These are phyloP conservation scores for Umbelopsis sp. DNA, from an alignment of 371 early-diverging fungal genomes.

Conservation along the genomic window DNA sequence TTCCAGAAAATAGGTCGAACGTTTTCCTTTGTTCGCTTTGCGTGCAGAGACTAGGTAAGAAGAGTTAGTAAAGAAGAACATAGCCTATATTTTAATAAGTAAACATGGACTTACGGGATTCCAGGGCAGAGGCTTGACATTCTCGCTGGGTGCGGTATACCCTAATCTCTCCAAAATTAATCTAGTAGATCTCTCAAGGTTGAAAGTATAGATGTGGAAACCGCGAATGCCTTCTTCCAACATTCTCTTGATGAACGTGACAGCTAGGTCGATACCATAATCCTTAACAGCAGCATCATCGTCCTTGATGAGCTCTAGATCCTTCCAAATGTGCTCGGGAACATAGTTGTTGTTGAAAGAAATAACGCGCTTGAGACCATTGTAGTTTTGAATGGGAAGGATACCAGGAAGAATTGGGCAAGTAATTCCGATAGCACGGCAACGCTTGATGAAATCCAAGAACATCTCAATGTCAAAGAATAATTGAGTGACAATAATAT, in stretches of 20 bases:
- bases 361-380: slow-evolving; percentile 83
- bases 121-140: slow-evolving; percentile 84
- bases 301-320: slow-evolving; percentile 87
- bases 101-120: slow-evolving; percentile 54
- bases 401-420: slow-evolving; percentile 89
- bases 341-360: slow-evolving; percentile 78
- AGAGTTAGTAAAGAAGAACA: background rate
- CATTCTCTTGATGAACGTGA: slow-evolving; percentile 76
- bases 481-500: slow-evolving; percentile 87
- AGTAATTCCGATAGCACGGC: slow-evolving; percentile 70
- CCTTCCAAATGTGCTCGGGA: slow-evolving; percentile 69
- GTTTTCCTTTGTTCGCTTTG: slow-evolving; percentile 89
- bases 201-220: slow-evolving; percentile 83
- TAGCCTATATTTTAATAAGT: too few relatives aligned
- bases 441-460: slow-evolving; percentile 72
- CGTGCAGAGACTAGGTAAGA: slow-evolving; percentile 54
- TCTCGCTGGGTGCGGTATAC: slow-evolving; percentile 70
- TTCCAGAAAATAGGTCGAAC: slow-evolving; percentile 99
- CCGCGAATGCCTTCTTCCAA: slow-evolving; percentile 61
- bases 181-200: slow-evolving; percentile 80
- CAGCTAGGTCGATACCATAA: slow-evolving; percentile 77
- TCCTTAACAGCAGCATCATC: slow-evolving; percentile 91
- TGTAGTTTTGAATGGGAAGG: slow-evolving; percentile 88
- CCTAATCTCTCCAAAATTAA: slow-evolving; percentile 76
- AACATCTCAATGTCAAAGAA: slow-evolving; percentile 87